Evolutionary conservation across 2,329 filamentous ascomycete species (phyloP), one percentile per base, ranked within the genome.

Genomic region (Monilinia aucupariae): DNA sequence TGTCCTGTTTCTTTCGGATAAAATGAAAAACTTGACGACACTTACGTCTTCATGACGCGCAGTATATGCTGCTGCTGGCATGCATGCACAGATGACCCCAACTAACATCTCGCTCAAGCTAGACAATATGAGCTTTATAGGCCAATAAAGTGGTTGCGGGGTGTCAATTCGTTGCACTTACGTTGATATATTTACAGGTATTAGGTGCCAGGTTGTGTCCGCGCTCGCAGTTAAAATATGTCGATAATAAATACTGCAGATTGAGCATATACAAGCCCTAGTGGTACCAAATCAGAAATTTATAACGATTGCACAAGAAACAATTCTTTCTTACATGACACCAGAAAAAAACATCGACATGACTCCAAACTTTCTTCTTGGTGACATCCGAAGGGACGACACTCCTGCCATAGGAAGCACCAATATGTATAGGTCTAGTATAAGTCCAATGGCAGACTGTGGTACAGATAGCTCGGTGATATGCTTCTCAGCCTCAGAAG

Each of bases 341-440:
- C 34, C 52, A 25, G 52, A 54, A 37, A 54, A 39, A 22, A 54
- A 54, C 34, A 54, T 54, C 12, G 37, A 54, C 30, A 41, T 54
- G 27, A 54, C n/a, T 4, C 52, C 22, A 43, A 54, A 37, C 22
- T 54, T 54, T 41, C 52, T 54, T 54, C 37, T 41, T 3, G 13
- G n/a, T 15, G 52, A 39, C 34, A 54, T 54, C 12, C 34, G 20
- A 54, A 41, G 22, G 7, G 30, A 22, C 7, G 34, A 54, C 3
- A 54, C n/a, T 9, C n/a, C n/a, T 22, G n/a, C 30, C n/a, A 41
- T 39, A 4, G 34, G 34, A 37, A 54, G 34, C 22, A 54, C 34
- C 22, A 54, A 43, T 54, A 54, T 54, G 52, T 54, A 54, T 25
- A 41, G 7, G n/a, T 54, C 52, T 37, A 54, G 10, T 37, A 54